Conservation (phyloP, 352 stramenopile genomes). For the Pythium scleroteichum region DNA sequence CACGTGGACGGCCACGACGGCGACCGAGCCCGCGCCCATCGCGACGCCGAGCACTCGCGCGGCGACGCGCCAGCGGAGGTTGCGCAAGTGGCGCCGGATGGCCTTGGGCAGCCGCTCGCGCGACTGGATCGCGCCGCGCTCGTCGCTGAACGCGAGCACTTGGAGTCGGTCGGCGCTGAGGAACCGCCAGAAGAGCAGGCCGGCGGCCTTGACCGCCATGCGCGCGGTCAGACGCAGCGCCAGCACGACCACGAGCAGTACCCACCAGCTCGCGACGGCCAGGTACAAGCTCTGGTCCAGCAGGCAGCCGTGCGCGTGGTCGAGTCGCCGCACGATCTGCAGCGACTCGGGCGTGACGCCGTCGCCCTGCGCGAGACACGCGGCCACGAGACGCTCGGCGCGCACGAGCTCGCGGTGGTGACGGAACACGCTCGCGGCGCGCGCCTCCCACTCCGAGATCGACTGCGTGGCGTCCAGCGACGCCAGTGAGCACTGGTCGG, state of each 20-base stretch:
- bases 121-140: slow-evolving; percentile 45
- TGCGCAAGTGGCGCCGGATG: slow-evolving; percentile 39
- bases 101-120: slow-evolving; percentile 35
- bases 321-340: slow-evolving; percentile 19
- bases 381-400: not conserved
- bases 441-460: slow-evolving; percentile 1
- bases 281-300: slow-evolving; percentile 67
- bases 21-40: slow-evolving; percentile 17
- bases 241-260: slow-evolving; percentile 47
- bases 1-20: slow-evolving; percentile 14
- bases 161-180: slow-evolving; percentile 54
- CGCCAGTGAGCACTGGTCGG: not conserved
- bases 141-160: slow-evolving; percentile 54
- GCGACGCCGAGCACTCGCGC: slow-evolving; percentile 37
- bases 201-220: slow-evolving; percentile 48
- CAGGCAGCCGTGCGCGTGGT: slow-evolving; percentile 46
- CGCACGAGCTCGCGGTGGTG: not conserved
- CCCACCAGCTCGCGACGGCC: slow-evolving; percentile 59
- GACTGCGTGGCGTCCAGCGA: not conserved
- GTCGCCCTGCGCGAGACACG: not conserved
- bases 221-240: slow-evolving; percentile 44
- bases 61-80: slow-evolving; percentile 45
- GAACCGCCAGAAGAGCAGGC: slow-evolving; percentile 57
- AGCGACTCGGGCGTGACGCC: not conserved
- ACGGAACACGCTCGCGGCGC: slow-evolving; percentile 5